A percentile compares a stretch with the other conserved stretches of the same genome.
phyloP scores from a whole-genome alignment of 306 rosid species.

The Ormosia semicastrata region DNA sequence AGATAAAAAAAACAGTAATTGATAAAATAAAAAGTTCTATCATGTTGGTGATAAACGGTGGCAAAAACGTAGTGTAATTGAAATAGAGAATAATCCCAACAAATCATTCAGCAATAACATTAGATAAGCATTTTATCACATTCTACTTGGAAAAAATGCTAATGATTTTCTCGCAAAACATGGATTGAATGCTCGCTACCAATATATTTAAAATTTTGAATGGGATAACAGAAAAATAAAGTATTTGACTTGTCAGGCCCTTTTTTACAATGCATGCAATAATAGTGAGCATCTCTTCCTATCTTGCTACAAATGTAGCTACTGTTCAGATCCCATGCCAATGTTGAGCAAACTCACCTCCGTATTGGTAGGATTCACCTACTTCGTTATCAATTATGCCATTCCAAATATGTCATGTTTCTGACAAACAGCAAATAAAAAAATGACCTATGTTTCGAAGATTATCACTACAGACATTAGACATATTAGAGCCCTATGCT shows the following conservation, averaged over 20 bases:
- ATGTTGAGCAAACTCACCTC: conserved; percentile 5
- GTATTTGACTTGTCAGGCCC: not conserved
- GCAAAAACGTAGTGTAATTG: not conserved
- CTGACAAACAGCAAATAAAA: not conserved
- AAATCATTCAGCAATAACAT: not conserved
- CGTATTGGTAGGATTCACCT: not conserved
- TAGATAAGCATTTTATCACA: not conserved
- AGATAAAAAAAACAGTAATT: too few species aligned
- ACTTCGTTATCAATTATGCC: not conserved
- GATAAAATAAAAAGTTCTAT: not conserved
- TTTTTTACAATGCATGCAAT: not conserved
- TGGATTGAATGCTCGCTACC: not conserved
- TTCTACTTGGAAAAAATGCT: not conserved
- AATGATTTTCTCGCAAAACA: not conserved
- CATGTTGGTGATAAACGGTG: not conserved
- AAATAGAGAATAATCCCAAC: not conserved
- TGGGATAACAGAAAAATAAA: not conserved
- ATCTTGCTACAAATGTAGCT: not conserved
- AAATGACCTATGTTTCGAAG: not conserved
- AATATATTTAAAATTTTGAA: not conserved
- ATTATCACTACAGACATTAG: conserved; percentile 12
- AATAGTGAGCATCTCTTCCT: conserved; percentile 11
- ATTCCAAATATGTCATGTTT: conserved; percentile 14
- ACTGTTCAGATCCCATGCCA: conserved; percentile 3
- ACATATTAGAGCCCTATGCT: not conserved